phyloP scores from a whole-genome alignment of 305 asterid genomes.

The Fraxinus ornus region DNA sequence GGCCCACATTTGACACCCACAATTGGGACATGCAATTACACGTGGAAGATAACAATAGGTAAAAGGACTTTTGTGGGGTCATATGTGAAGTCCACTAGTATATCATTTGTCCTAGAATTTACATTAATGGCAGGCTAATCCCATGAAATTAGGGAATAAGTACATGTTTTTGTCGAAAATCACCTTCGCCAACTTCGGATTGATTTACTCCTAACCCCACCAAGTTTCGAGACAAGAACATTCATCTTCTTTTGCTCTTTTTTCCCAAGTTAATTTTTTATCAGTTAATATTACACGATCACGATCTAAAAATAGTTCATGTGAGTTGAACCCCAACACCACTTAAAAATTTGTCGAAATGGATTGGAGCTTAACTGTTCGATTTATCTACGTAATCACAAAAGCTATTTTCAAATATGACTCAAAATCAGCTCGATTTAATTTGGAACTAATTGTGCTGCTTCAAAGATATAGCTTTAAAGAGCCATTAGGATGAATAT shows the following conservation, averaged over 20 bases:
- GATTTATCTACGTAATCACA: background rate
- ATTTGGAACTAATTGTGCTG: background rate
- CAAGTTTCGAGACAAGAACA: background rate
- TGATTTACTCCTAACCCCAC: background rate
- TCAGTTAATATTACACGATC: too few relatives aligned
- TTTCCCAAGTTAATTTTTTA: background rate
- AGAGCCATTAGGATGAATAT: background rate
- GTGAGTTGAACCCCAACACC: background rate
- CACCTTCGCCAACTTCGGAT: background rate
- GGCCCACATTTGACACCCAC: conserved; percentile 32
- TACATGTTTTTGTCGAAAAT: background rate
- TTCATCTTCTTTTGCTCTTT: background rate
- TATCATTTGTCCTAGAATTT: background rate
- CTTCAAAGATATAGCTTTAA: too few relatives aligned
- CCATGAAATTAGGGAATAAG: background rate
- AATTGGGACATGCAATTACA: conserved; percentile 22
- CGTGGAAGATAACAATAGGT: background rate
- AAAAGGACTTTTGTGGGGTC: background rate
- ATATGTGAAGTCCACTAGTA: background rate
- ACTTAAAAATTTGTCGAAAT: background rate
- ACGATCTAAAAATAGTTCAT: background rate
- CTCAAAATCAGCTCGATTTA: background rate
- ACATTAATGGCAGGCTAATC: background rate
- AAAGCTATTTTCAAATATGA: background rate
- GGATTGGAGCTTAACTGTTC: background rate